Evolutionary conservation across 768 basidiomycete species (phyloP), one percentile per base, ranked within the genome.

Genomic region (Collybia mongolica): DNA sequence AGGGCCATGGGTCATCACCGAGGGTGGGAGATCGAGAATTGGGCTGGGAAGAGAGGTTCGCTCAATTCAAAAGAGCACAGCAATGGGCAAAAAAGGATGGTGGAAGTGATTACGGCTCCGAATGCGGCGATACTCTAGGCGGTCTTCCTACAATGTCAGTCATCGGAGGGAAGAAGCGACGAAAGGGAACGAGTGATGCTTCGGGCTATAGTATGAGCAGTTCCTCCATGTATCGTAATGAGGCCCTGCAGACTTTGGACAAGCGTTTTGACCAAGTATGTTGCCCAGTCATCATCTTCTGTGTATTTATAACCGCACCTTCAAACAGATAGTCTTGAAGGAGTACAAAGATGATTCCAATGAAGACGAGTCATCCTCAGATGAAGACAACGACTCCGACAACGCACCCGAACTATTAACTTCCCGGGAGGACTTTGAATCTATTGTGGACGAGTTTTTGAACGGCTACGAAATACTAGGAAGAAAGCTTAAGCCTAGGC

Each of bases 161-260:
- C 49, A 75, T 86, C 43, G 88, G 93, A 14, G 86, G 88, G 51
- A 83, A 83, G 70, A 80, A 84, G 61, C 73, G 88, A 62, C 75
- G 83, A 55, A 84, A 84, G 58, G 85, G 84, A 2, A 75, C 83
- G 0, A 93, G 90, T 44, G 88, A 93, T 54, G 93, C 91, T 7
- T 93, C 91, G 18, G 94, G 92, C 11, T 96, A 96, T 75, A 92
- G 89, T 64, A 98, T 99, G 94, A 96, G 90, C 65, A 94, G 92
- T 60, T 93, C 93, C 2, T 93, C 93, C 12, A 93, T 98, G 90
- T 90, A 83, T 70, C 83, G 97, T 39, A 98, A 91, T 56, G 88
- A 93, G 58, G 86, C 92, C 0, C 69, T 98, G 23, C 83, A 90
- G 45, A 88, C 85, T 2, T 74, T 99, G 38, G 97, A 99, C 62